These are phyloP conservation scores for Terfezia claveryi DNA, from an alignment of 495 filamentous ascomycete genomes.

Conservation along the genomic window DNA sequence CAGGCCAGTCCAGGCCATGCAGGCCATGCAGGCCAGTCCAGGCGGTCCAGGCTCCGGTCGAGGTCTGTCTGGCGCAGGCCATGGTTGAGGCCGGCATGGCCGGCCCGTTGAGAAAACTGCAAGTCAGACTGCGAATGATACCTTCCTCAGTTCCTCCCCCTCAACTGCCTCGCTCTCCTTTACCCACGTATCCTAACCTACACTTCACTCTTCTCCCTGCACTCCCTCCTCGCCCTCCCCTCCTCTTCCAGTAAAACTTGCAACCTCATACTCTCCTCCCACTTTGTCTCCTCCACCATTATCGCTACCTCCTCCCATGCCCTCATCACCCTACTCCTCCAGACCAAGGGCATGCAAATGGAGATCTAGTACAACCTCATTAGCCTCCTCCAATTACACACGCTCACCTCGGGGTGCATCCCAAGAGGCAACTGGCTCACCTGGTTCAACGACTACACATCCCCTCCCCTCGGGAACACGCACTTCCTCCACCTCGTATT, in stretches of 20 bases:
- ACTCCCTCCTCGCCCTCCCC: constrained; percentile 70
- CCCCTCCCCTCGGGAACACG: constrained; percentile 40
- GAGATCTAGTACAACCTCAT: constrained; percentile 33
- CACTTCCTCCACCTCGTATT: constrained; percentile 50
- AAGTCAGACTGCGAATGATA: constrained; percentile 46
- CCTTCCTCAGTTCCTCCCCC: constrained; percentile 84
- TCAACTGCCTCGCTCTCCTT: constrained; percentile 53
- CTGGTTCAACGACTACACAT: constrained; percentile 37
- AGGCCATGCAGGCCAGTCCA: no score
- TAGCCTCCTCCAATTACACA: constrained; percentile 46
- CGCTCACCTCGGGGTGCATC: constrained; percentile 51
- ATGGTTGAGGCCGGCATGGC: no score
- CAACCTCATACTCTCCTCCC: constrained; percentile 48
- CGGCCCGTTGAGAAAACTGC: no score
- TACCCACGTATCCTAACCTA: constrained; percentile 65
- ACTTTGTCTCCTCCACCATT: constrained; percentile 57
- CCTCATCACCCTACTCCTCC: constrained; percentile 39
- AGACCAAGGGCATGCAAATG: constrained; percentile 24
- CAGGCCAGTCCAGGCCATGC: no score
- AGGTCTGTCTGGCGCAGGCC: constrained; percentile 40
- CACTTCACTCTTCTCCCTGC: constrained; percentile 58
- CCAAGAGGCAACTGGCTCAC: constrained; percentile 40
- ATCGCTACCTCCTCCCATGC: constrained; percentile 58
- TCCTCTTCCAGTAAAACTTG: constrained; percentile 52
- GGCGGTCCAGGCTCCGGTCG: no score